phyloP scores from a whole-genome alignment of 164 flowering plant genomes.

The Vitis rotundifolia region DNA sequence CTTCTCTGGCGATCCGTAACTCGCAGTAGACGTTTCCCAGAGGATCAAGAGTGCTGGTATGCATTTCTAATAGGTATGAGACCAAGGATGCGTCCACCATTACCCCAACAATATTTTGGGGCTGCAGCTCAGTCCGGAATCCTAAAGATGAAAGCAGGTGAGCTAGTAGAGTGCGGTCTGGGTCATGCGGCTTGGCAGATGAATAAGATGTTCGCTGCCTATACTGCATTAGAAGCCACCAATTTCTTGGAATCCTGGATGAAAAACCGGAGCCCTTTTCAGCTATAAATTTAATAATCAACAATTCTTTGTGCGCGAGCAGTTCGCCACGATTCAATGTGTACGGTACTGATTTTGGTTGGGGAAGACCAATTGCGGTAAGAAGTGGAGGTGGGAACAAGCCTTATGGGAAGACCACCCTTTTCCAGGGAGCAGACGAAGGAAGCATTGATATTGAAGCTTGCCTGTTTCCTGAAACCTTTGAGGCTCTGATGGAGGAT shows the following conservation, averaged over 20 bases:
- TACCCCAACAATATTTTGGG: no score
- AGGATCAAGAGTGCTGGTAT: background rate
- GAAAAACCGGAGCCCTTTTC: background rate
- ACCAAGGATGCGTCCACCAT: no score
- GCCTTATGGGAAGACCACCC: constrained; percentile 6
- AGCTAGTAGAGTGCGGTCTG: no score
- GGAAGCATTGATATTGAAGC: constrained; percentile 15
- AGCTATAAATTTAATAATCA: no score
- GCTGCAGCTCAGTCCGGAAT: no score
- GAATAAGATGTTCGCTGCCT: no score
- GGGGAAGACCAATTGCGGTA: constrained; percentile 40
- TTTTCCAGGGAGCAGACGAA: constrained; percentile 7
- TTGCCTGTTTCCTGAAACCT: constrained; percentile 1
- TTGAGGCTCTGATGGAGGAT: constrained; percentile 1
- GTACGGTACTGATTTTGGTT: constrained; percentile 36
- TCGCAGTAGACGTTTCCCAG: constrained; percentile 8
- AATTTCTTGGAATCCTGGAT: no score
- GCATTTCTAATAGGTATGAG: no score
- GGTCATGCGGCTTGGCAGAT: no score
- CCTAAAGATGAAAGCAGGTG: no score
- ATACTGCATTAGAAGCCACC: no score
- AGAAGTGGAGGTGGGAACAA: background rate
- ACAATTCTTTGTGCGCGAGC: background rate
- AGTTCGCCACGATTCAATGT: constrained; percentile 13
- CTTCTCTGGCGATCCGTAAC: constrained; percentile 14